These are phyloP conservation scores for Margaritispora aquatica DNA, from an alignment of 495 filamentous ascomycete genomes.

Conservation along the genomic window DNA sequence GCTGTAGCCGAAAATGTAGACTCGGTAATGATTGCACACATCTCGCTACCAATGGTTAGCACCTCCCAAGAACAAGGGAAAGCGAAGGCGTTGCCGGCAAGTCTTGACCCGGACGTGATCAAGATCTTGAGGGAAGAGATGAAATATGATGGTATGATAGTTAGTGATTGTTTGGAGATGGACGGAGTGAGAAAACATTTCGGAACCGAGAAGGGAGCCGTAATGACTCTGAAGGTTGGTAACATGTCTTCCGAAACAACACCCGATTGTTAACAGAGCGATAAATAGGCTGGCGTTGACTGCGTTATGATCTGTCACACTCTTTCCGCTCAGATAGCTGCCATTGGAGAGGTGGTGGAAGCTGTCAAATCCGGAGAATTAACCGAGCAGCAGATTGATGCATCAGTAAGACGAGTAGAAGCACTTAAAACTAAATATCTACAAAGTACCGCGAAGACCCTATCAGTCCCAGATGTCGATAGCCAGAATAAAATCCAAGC, in stretches of 20 bases:
- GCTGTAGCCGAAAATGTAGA: constrained; percentile 78
- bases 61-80: constrained; percentile 33
- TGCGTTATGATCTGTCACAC: constrained; percentile 48
- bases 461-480: background rate
- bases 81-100: constrained; percentile 36
- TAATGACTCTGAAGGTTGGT: constrained; percentile 33
- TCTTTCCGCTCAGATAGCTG: constrained; percentile 36
- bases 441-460: constrained; percentile 28
- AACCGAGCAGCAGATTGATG: constrained; percentile 26
- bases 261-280: background rate
- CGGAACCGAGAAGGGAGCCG: constrained; percentile 40
- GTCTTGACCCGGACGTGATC: constrained; percentile 72
- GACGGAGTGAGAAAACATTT: constrained; percentile 49
- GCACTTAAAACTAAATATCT: constrained; percentile 33
- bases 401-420: constrained; percentile 33
- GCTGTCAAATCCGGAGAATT: constrained; percentile 35
- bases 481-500: background rate
- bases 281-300: constrained; percentile 36
- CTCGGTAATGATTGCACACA: constrained; percentile 86
- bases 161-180: constrained; percentile 91
- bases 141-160: constrained; percentile 79
- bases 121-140: constrained; percentile 74
- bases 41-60: constrained; percentile 60
- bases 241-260: background rate
- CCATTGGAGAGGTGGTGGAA: constrained; percentile 35